These are phyloP conservation scores for Aphanomyces euteiches DNA, from an alignment of 352 stramenopile genomes.

Conservation along the genomic window DNA sequence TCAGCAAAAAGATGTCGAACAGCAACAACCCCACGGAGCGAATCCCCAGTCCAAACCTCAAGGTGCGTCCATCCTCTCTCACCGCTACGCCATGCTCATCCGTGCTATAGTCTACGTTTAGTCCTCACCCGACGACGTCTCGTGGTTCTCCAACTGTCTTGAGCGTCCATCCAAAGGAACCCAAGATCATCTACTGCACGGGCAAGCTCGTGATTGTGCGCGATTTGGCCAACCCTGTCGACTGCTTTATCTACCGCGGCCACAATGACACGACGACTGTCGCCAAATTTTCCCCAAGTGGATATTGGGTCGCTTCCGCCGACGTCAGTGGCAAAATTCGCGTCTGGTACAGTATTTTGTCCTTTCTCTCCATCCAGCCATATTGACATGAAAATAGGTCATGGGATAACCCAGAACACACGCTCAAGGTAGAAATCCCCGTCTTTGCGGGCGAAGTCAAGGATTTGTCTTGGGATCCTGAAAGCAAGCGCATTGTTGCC, in stretches of 20 bases:
- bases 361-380: not conserved
- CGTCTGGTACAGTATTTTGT: slow-evolving; percentile 74
- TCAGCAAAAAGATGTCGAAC: not conserved
- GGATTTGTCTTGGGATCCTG: slow-evolving; percentile 93
- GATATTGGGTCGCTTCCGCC: slow-evolving; percentile 92
- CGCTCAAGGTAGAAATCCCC: slow-evolving; percentile 91
- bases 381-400: slow-evolving; percentile 41
- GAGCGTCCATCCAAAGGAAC: slow-evolving; percentile 76
- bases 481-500: slow-evolving; percentile 92
- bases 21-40: slow-evolving; percentile 21
- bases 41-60: slow-evolving; percentile 26
- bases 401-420: slow-evolving; percentile 96
- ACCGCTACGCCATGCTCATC: not conserved
- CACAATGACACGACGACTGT: slow-evolving; percentile 90
- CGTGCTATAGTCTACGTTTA: slow-evolving; percentile 44
- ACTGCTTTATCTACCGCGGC: slow-evolving; percentile 94
- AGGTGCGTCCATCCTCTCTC: not conserved
- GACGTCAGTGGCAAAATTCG: slow-evolving; percentile 90
- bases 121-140: slow-evolving; percentile 65
- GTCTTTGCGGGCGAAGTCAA: slow-evolving; percentile 89
- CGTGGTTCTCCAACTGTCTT: slow-evolving; percentile 67
- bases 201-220: slow-evolving; percentile 89
- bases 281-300: slow-evolving; percentile 92
- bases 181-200: slow-evolving; percentile 89
- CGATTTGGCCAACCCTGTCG: slow-evolving; percentile 74